A percentile compares a stretch with the other conserved stretches of the same genome.
These are phyloP conservation scores for Trichocomaceae sp. DNA, from an alignment of 2,329 filamentous ascomycete species.

Conservation along the genomic window DNA sequence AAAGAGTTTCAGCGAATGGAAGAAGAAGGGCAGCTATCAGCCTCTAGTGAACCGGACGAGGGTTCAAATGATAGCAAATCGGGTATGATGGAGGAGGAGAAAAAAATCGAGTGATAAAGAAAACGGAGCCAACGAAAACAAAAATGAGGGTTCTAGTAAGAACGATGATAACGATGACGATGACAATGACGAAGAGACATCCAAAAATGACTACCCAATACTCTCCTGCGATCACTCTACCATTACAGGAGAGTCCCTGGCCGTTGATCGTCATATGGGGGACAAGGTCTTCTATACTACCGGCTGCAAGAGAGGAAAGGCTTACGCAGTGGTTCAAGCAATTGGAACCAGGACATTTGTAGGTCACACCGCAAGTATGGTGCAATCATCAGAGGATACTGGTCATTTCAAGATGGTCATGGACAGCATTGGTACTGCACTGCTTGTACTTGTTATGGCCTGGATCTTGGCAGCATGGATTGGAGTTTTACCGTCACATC, in stretches of 20 bases:
- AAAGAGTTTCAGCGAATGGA: too few relatives aligned
- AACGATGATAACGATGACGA: too few relatives aligned
- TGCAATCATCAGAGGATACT: constrained; percentile 65
- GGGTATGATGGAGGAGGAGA: constrained; percentile 51
- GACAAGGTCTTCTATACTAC: constrained; percentile 72
- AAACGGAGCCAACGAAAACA: constrained; percentile 13
- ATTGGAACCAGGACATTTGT: constrained; percentile 68
- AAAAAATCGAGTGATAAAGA: constrained; percentile 47
- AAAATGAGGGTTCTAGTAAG: constrained; percentile 20
- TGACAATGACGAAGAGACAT: constrained; percentile 17
- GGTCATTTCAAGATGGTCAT: constrained; percentile 77
- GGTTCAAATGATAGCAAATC: too few relatives aligned
- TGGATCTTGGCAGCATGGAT: constrained; percentile 71
- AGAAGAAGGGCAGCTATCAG: too few relatives aligned
- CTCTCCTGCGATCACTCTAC: constrained; percentile 71
- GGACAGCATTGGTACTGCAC: constrained; percentile 68
- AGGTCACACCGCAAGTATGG: constrained; percentile 65
- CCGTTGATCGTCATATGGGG: constrained; percentile 62
- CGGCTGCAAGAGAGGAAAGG: constrained; percentile 73
- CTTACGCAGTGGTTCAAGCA: constrained; percentile 63
- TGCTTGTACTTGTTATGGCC: constrained; percentile 69
- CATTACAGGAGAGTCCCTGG: constrained; percentile 72
- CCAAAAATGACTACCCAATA: constrained; percentile 57
- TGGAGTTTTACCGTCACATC: constrained; percentile 68
- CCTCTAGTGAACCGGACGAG: too few relatives aligned